Percentiles rank a stretch among this genome's conserved stretches.
Evolutionary conservation across 345 rosid species (phyloP).

Genomic region (Euphorbia peplus): DNA sequence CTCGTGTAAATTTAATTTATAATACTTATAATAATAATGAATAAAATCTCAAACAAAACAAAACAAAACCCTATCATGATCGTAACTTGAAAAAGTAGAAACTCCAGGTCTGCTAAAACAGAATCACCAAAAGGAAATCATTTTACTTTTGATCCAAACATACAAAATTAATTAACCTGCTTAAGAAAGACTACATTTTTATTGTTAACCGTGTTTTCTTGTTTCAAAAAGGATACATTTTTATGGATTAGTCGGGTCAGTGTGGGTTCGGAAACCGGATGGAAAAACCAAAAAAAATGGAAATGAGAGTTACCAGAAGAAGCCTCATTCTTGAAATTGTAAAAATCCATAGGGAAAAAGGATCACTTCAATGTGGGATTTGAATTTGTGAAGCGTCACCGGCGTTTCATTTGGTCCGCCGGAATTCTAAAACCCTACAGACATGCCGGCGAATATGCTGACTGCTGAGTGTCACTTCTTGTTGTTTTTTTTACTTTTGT

Average conservation of each 20-base stretch:
- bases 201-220: background rate
- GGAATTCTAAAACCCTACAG: background rate
- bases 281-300: background rate
- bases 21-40: too few species aligned
- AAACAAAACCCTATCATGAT: background rate
- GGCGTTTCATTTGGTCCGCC: too few species aligned
- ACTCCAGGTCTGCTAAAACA: background rate
- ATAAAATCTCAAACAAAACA: too few species aligned
- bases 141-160: background rate
- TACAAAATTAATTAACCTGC: background rate
- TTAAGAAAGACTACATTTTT: too few species aligned
- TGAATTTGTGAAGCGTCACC: background rate
- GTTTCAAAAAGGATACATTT: background rate
- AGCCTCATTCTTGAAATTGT: background rate
- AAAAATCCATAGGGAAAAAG: conserved; percentile 11
- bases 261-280: too few species aligned
- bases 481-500: too few species aligned
- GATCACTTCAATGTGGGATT: background rate
- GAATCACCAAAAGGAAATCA: background rate
- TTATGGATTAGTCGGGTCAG: too few species aligned
- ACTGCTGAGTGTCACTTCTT: too few species aligned
- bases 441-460: background rate
- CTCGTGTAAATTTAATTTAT: background rate
- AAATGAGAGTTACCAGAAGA: conserved; percentile 8
- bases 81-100: background rate